These are phyloP conservation scores for Begonia loranthoides DNA, from an alignment of 306 rosid species.

Conservation along the genomic window DNA sequence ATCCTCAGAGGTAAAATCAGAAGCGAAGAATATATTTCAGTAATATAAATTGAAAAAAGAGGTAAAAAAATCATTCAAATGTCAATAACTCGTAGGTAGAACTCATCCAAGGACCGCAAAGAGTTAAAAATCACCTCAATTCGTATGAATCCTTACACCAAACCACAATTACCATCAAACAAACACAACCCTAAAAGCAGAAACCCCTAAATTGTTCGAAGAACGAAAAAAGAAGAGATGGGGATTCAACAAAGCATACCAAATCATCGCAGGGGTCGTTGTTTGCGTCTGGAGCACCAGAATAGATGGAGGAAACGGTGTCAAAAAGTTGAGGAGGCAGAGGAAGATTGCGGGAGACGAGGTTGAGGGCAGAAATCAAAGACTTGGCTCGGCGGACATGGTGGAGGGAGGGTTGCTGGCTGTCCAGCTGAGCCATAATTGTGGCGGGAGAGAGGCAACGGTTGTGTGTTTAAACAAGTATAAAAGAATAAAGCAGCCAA, in stretches of 20 bases:
- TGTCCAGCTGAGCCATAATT: conserved; percentile 51
- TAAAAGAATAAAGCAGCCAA: conserved; percentile 13
- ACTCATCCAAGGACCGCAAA: background rate
- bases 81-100: too few relatives aligned
- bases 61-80: too few relatives aligned
- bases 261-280: conserved; percentile 2
- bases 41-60: too few relatives aligned
- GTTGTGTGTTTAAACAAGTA: conserved; percentile 25
- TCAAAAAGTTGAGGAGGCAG: conserved; percentile 61
- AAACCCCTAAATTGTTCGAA: conserved; percentile 3
- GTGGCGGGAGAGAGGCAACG: conserved; percentile 69
- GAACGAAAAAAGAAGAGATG: conserved; percentile 3
- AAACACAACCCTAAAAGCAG: conserved; percentile 10
- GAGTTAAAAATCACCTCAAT: conserved; percentile 1
- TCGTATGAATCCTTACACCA: conserved; percentile 2
- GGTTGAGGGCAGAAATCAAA: conserved; percentile 75
- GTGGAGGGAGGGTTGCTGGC: conserved; percentile 25
- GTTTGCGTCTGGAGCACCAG: conserved; percentile 1
- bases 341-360: conserved; percentile 88
- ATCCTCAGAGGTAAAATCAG: too few relatives aligned
- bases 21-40: too few relatives aligned
- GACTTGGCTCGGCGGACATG: conserved; percentile 40
- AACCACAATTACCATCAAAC: conserved; percentile 14
- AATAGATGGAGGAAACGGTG: conserved; percentile 64
- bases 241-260: conserved; percentile 10